Evolutionary conservation across 2,329 filamentous ascomycete genomes (phyloP), one percentile per base, ranked within the genome.

Genomic region (Aspergillus fumigatiaffinis): DNA sequence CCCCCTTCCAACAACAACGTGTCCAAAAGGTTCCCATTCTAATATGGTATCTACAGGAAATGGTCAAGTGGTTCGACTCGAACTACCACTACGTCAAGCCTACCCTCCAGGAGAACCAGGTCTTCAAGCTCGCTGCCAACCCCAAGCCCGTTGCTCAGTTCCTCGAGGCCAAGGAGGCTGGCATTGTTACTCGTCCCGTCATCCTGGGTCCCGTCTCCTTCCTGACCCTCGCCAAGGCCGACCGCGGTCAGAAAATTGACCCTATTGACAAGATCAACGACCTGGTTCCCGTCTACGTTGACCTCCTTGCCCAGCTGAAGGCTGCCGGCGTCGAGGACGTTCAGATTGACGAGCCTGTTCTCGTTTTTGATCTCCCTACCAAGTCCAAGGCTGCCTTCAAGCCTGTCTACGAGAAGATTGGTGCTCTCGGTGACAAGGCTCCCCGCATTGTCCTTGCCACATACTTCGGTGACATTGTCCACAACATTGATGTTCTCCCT

Each of bases 61-160:
- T 99, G 94, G 94, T 99, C 72, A 99, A 99, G 86, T 99, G 94
- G 94, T 99, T 99, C 77, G 94, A 99, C 85, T 96, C 92, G 66
- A 99, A 99, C 89, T 99, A 99, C 88, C 94, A 97, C 86, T 99
- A 99, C 80, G 94, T 97, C 82, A 97, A 97, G 88, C 94, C 94
- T 65, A 97, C 94, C 63, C 87, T 99, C 67, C 92, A 97, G 81
- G 88, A 97, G 82, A 89, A 90, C 85, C 94, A 99, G 86, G 88
- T 85, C 74, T 99, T 99, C 88, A 92, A 89, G 81, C 91, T 99
- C 63, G 80, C 84, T 62, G 80, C 85, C 68, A 88, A 88, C 79
- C 92, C 94, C 77, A 99, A 99, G 89, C 92, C 94, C 69, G 90
- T 99, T 66, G 82, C 77, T 69, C 91, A 99, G 79, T 99, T 94